Base-by-base conservation (phyloP, 176 grass and related monocot genomes). In the Typha latifolia region DNA sequence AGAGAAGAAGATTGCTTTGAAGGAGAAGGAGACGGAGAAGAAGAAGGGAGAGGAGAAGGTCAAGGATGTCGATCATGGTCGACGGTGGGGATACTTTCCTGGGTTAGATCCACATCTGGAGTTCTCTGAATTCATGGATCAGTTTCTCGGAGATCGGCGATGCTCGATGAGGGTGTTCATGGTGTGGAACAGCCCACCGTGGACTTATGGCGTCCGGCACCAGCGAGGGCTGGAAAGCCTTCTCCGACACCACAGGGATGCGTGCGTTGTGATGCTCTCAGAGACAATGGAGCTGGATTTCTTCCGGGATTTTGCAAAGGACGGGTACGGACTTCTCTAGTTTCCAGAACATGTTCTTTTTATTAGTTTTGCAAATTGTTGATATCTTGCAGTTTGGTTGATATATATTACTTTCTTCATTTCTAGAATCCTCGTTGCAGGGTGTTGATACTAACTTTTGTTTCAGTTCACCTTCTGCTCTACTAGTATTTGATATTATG, bases 151-250 rank as follows among this genome's bases (percentile, higher is more conserved):
- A 29, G 62, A 63, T 29, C 77, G 68, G 1, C 76, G 73, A 12
- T 99, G 94, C 50, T 76, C 72, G 65, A 66, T 87, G 71, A 99
- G 65, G 71, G 89, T 99, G 48, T 90, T 93, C 67, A 99, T 99
- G 89, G 83, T 87, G 47, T 93, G 94, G 94, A 99, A 93, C 84
- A 93, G 94, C 74, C 89, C 86, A 2, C 76, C 78, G 22, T 93
- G 94, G 94, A 66, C 79, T 0, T 99, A 78, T 29, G 86, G 84
- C 14, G 70, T 93, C 22, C 79, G 94, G 21, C 72, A 93, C 61
- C 89, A 87, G 70, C 79, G 94, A 16, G 89, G 94, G 4, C 47
- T 99, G 10, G 94, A 93, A 73, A 99, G 94, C 68, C 77, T 99
- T 56, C 80, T 99, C n/a, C 67, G 61, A 52, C 89, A 93, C 50